Conservation (phyloP, 1,284 basidiomycete species). For the Neonothopanus nambi region DNA sequence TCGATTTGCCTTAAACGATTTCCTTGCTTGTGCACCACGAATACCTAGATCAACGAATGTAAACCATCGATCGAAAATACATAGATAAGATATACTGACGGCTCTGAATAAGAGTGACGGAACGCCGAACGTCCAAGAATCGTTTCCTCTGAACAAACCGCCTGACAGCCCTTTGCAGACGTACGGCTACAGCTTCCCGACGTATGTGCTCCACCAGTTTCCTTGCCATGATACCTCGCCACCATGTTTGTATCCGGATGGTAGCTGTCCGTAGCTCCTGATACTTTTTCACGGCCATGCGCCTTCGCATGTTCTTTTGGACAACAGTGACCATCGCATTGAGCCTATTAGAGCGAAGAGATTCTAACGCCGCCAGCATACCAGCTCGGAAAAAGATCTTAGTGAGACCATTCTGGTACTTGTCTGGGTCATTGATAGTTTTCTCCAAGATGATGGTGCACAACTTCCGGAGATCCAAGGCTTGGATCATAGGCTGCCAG, state of each 20-base stretch:
- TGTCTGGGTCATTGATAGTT: conserved; percentile 91
- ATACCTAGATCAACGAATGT: conserved; percentile 49
- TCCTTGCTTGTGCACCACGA: conserved; percentile 80
- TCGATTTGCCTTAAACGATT: conserved; percentile 61
- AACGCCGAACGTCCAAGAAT: conserved; percentile 65
- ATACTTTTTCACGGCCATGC: conserved; percentile 85
- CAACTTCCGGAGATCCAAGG: conserved; percentile 79
- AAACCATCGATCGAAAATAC: conserved; percentile 16
- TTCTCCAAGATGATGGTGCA: conserved; percentile 84
- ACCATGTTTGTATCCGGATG: conserved; percentile 92
- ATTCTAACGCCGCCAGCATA: conserved; percentile 97
- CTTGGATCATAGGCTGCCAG: conserved; percentile 83
- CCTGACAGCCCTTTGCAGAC: conserved; percentile 77
- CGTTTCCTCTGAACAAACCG: conserved; percentile 74
- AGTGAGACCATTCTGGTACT: conserved; percentile 95
- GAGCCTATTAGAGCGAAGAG: conserved; percentile 83
- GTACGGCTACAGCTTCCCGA: conserved; percentile 72
- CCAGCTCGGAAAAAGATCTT: conserved; percentile 99
- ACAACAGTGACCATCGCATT: conserved; percentile 93
- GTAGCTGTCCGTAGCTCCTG: conserved; percentile 70
- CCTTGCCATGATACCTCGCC: conserved; percentile 83
- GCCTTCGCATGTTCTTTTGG: conserved; percentile 94
- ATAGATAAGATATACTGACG: conserved; percentile 53
- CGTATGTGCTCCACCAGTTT: conserved; percentile 73
- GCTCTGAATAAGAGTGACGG: conserved; percentile 81